phyloP scores from a whole-genome alignment of 345 rosid genomes.

The Aegle marmelos region DNA sequence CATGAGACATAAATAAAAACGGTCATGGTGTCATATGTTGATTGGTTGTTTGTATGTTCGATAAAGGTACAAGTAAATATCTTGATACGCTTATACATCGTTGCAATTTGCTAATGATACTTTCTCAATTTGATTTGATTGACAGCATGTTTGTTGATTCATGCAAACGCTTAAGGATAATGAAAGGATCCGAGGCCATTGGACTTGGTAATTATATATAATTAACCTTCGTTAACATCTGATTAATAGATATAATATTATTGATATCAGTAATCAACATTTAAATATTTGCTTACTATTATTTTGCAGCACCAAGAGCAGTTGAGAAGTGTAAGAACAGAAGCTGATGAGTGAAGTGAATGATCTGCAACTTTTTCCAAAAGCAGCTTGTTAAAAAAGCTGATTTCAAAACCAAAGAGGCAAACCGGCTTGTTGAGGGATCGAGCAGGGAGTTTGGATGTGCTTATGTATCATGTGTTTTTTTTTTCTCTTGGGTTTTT shows the following conservation, averaged over 20 bases:
- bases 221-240: background rate
- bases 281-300: background rate
- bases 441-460: constrained; percentile 53
- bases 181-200: constrained; percentile 86
- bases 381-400: background rate
- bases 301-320: constrained; percentile 65
- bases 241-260: background rate
- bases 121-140: background rate
- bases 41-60: background rate
- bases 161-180: constrained; percentile 70
- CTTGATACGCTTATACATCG: too few species aligned
- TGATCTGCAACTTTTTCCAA: background rate
- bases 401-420: constrained; percentile 14
- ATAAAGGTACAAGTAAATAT: too few species aligned
- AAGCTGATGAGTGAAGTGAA: constrained; percentile 39
- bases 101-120: background rate
- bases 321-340: constrained; percentile 80
- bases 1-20: too few species aligned
- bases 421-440: constrained; percentile 50
- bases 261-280: background rate
- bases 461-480: constrained; percentile 17
- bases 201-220: constrained; percentile 61
- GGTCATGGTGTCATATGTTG: too few species aligned
- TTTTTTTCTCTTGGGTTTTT: background rate
- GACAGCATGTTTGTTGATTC: constrained; percentile 72